Evolutionary conservation across 192 early-diverging fungal genomes (phyloP), one percentile per base, ranked within the genome.

Genomic region (Rhizoclosmatium globosum): DNA sequence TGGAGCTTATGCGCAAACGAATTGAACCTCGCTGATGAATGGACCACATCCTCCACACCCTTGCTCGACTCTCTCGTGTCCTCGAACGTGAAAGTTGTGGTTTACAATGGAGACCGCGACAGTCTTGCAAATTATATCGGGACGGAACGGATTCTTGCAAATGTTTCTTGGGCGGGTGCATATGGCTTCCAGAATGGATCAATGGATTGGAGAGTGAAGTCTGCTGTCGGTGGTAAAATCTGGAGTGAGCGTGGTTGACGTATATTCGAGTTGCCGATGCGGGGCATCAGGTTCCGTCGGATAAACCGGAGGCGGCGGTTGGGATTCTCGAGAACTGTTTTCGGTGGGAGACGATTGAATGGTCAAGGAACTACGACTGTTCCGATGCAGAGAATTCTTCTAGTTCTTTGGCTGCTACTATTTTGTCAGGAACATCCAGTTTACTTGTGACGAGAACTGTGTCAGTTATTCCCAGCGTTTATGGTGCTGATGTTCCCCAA

Each of bases 241-340:
- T 83, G 79, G 64, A 82, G 83, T 17, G 79, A 84, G 23, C 84
- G 88, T n/a, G 81, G 6, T 64, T 94, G 71, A 82, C 85, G 0
- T 85, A 88, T 59, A 81, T 88, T 38, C 74, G 82, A 13, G 45
- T 93, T 11, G 79, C 90, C 48, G 83, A 85, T 21, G 89, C 90
- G 3, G 92, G 92, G 1, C 92, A 93, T 75, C 80, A 92, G 82
- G 86, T 89, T 2, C 87, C 90, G 2, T 88, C 87, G 42, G 92
- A 93, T 81, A 86, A 90, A 71, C 88, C 86, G 15, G 83, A 66
- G 45, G 21, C 4, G 45, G 68, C 17, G 3, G 46, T 46, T 41
- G 74, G 43, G 42, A 17, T 76, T 13, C 41, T 76, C 19, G 62
- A 19, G 53, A 19, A 56, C 9, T 56, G n/a, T n/a, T n/a, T n/a